A percentile compares a stretch with the other conserved stretches of the same genome.
Conservation (phyloP, 2,329 filamentous ascomycete genomes). For the Lecanicillium sp. region DNA sequence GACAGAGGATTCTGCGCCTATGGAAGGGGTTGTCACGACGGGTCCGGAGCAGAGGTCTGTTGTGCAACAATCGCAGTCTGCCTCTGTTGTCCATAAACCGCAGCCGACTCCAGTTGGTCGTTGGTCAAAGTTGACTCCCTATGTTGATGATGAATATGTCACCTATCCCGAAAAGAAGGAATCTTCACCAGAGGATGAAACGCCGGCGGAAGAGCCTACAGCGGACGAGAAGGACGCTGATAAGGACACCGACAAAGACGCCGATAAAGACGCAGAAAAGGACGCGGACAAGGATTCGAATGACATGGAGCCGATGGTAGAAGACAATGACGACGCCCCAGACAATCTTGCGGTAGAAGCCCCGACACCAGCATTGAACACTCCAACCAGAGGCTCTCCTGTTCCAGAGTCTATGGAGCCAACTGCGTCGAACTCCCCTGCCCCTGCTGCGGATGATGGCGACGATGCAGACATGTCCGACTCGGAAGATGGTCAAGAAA, state of each 20-base stretch:
- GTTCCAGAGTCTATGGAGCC: slow-evolving; percentile 29
- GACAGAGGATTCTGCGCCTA: background rate
- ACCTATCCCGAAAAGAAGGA: slow-evolving; percentile 30
- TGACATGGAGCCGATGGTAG: slow-evolving; percentile 23
- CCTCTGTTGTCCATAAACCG: slow-evolving; percentile 14
- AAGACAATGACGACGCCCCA: slow-evolving; percentile 23
- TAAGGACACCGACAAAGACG: slow-evolving; percentile 16
- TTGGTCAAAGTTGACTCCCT: slow-evolving; percentile 32
- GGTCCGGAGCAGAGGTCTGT: background rate
- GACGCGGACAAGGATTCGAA: slow-evolving; percentile 11
- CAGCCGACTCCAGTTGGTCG: slow-evolving; percentile 22
- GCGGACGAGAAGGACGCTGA: slow-evolving; percentile 16
- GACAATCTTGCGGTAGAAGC: slow-evolving; percentile 22
- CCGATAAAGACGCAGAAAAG: slow-evolving; percentile 14
- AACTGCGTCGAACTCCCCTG: slow-evolving; percentile 28
- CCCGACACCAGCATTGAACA: slow-evolving; percentile 28
- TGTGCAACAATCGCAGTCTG: background rate
- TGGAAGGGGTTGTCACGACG: background rate
- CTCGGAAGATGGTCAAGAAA: slow-evolving; percentile 22
- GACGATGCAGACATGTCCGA: slow-evolving; percentile 28
- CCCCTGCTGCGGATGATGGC: slow-evolving; percentile 25
- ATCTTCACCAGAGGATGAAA: slow-evolving; percentile 22
- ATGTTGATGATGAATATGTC: slow-evolving; percentile 28
- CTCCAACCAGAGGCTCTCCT: slow-evolving; percentile 30
- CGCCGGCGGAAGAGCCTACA: slow-evolving; percentile 19